Evolutionary conservation across 1,284 basidiomycete species (phyloP), one percentile per base, ranked within the genome.

Genomic region (Inonotus hispidus): DNA sequence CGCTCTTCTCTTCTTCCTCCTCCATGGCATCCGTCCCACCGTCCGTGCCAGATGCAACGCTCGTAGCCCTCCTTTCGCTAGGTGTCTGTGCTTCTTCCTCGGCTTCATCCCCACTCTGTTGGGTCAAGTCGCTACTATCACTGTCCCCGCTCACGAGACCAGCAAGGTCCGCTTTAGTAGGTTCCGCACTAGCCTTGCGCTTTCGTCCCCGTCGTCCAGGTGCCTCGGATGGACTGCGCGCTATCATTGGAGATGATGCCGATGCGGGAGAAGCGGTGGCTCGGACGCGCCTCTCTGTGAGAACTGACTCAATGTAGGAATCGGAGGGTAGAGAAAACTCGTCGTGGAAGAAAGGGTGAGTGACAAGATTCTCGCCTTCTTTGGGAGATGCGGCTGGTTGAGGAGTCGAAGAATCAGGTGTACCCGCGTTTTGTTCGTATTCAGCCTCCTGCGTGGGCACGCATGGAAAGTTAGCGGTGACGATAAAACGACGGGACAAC

Each of bases 71-170:
- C 35, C 59, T 61, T 29, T 81, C 83, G 66, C 78, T 75, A 2
- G 82, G 80, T 6, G 82, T 84, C 53, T 79, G 79, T 25, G 68
- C 73, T 1, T 72, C 72, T 43, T 76, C 81, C 66, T 58, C 59
- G 14, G 63, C 49, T 58, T 54, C 61, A 60, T 90, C 88, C 7
- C 83, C 87, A 62, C 87, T 90, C 70, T 90, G 88, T 69, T 88
- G 84, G 7, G 88, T 91, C 66, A 90, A 69, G 37, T 86, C 88
- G 64, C 89, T 91, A 66, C 87, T 89, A 66, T 90, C 88, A 68
- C 89, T 91, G 68, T 91, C 87, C 2, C 87, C 87, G 27, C 82
- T 84, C 1, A 89, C 81, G 21, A 90, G 72, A 0, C 88, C 88
- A 0, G 87, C 86, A 74, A 85, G 75, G 61, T 84, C 82, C 68